Percentiles rank a stretch among this genome's conserved stretches.
Conservation (phyloP, 305 asterid species). For the Plantago lanceolata region DNA sequence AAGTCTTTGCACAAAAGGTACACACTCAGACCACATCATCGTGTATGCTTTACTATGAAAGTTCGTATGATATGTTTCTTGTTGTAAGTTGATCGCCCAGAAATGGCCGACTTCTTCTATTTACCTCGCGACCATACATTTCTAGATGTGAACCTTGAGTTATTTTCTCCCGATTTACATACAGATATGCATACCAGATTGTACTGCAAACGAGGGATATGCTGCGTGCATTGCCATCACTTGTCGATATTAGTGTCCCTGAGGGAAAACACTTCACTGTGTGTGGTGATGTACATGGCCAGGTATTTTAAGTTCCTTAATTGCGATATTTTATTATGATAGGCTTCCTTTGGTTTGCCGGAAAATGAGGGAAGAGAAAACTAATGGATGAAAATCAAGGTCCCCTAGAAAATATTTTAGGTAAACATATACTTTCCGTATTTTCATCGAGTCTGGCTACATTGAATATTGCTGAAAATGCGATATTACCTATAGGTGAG, state of each 20-base stretch:
- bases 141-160: constrained; percentile 9
- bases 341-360: constrained; percentile 18
- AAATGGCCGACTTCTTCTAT: background rate
- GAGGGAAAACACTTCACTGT: constrained; percentile 87
- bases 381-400: background rate
- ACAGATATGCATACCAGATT: constrained; percentile 88
- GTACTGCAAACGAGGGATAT: constrained; percentile 71
- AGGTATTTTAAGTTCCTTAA: constrained; percentile 52
- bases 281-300: constrained; percentile 99
- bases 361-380: no score
- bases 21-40: background rate
- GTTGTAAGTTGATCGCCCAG: background rate
- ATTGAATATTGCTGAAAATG: no score
- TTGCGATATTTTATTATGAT: constrained; percentile 5
- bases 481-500: background rate
- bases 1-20: constrained; percentile 79
- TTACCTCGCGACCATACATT: background rate
- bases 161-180: constrained; percentile 16
- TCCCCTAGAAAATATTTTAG: background rate
- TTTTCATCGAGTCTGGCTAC: background rate
- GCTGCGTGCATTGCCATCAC: constrained; percentile 82
- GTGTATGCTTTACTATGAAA: background rate
- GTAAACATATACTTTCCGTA: background rate
- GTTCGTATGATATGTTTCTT: background rate
- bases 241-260: constrained; percentile 77